These are phyloP conservation scores for Quambalaria eucalypti DNA, from an alignment of 1,284 basidiomycete species.

Conservation along the genomic window DNA sequence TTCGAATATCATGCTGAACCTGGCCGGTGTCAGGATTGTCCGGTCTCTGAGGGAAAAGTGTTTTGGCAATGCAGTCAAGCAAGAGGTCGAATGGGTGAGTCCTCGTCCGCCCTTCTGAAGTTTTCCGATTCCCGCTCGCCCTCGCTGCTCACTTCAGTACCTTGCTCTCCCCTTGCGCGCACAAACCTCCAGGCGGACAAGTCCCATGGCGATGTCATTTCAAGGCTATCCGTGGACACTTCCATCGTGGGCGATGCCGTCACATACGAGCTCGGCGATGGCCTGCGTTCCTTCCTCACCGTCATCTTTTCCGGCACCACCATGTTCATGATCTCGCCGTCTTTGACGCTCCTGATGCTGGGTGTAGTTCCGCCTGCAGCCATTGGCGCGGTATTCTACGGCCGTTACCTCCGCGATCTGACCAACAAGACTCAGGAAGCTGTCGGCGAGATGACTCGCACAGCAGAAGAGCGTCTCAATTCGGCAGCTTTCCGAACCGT, in stretches of 20 bases:
- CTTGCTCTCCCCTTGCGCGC: no score
- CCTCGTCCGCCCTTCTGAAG: no score
- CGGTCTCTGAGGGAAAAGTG: slow-evolving; percentile 73
- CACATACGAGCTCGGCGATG: slow-evolving; percentile 42
- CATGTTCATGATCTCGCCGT: slow-evolving; percentile 90
- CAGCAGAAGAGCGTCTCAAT: slow-evolving; percentile 82
- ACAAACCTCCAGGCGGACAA: slow-evolving; percentile 60
- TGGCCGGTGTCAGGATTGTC: slow-evolving; percentile 77
- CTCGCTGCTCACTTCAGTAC: neutral
- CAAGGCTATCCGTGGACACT: slow-evolving; percentile 80
- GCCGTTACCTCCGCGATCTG: slow-evolving; percentile 82
- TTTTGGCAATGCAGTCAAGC: slow-evolving; percentile 69
- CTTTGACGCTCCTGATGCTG: slow-evolving; percentile 83
- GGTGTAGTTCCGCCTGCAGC: slow-evolving; percentile 89
- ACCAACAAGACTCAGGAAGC: slow-evolving; percentile 88
- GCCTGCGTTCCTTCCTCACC: slow-evolving; percentile 34
- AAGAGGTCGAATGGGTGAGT: slow-evolving; percentile 58
- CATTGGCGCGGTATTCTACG: slow-evolving; percentile 90
- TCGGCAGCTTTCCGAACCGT: slow-evolving; percentile 71
- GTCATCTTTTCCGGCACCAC: slow-evolving; percentile 61
- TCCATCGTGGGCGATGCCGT: slow-evolving; percentile 89
- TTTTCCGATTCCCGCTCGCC: no score
- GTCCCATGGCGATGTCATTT: slow-evolving; percentile 87
- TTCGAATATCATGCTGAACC: slow-evolving; percentile 77
- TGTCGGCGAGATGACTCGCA: slow-evolving; percentile 79